These are phyloP conservation scores for Ricinus communis DNA, from an alignment of 345 rosid species.

Conservation along the genomic window DNA sequence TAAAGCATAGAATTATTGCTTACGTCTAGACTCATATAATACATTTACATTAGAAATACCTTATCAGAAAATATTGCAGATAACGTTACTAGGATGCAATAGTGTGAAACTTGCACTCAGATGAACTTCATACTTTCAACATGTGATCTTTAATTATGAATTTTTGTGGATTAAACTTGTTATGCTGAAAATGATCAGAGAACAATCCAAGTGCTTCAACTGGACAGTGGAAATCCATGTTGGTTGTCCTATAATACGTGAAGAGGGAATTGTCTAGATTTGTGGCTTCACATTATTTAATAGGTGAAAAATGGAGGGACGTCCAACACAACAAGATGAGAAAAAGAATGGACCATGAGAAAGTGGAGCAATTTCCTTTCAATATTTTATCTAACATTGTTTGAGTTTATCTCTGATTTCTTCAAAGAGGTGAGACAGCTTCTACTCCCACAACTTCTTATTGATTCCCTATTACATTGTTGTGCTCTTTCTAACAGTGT, in stretches of 20 bases:
- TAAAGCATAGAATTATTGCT: background rate
- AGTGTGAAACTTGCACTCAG: background rate
- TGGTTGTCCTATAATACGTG: background rate
- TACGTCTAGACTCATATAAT: background rate
- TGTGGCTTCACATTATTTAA: background rate
- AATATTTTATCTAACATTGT: no score
- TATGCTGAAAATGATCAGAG: background rate
- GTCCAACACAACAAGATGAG: background rate
- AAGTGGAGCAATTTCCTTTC: background rate
- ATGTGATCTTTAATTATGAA: no score
- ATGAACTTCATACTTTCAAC: no score
- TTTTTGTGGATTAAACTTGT: background rate
- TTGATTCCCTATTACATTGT: no score
- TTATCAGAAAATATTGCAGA: background rate
- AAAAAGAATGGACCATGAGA: background rate
- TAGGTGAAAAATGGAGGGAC: conserved; percentile 3
- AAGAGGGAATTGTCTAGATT: background rate
- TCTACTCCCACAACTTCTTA: background rate
- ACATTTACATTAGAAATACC: background rate
- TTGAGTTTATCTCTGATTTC: background rate
- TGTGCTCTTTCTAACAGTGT: background rate
- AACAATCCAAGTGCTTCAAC: background rate
- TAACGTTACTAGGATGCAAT: background rate
- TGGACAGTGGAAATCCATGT: background rate
- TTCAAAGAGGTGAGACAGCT: background rate